These are phyloP conservation scores for Rhynchosporium secalis DNA, from an alignment of 2,329 filamentous ascomycete species.

Conservation along the genomic window DNA sequence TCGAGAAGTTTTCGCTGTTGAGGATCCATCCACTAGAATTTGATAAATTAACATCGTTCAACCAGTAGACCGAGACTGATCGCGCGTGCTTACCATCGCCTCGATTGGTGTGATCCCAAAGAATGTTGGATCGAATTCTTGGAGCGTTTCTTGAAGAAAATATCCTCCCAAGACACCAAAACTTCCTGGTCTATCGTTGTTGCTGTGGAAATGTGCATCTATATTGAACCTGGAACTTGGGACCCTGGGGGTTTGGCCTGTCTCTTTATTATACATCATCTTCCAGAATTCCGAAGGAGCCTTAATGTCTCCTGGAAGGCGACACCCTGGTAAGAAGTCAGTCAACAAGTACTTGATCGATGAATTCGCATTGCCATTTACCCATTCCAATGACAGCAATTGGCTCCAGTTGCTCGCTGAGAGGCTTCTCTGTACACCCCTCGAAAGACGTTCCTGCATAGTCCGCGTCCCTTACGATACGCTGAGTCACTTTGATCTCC, in stretches of 20 bases:
- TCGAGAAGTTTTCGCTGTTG: conserved; percentile 36
- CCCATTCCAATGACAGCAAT: conserved; percentile 43
- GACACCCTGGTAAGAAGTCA: background rate
- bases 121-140: conserved; percentile 29
- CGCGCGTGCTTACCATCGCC: conserved; percentile 10
- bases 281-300: conserved; percentile 27
- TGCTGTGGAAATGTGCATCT: conserved; percentile 23
- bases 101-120: conserved; percentile 30
- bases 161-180: conserved; percentile 24
- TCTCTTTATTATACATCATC: conserved; percentile 20
- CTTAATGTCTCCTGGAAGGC: conserved; percentile 11
- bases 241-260: conserved; percentile 27
- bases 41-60: too few relatives aligned
- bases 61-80: too few relatives aligned
- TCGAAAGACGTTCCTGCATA: too few relatives aligned
- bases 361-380: background rate
- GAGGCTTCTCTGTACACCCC: too few relatives aligned
- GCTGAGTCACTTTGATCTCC: too few relatives aligned
- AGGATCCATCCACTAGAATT: conserved; percentile 30
- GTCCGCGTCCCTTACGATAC: too few relatives aligned
- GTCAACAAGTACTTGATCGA: too few relatives aligned
- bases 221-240: conserved; percentile 26
- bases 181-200: conserved; percentile 20
- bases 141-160: conserved; percentile 34
- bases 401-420: conserved; percentile 25